Evolutionary conservation across 495 filamentous ascomycete species (phyloP).

Genomic region (Podospora bellae-mahoneyi): DNA sequence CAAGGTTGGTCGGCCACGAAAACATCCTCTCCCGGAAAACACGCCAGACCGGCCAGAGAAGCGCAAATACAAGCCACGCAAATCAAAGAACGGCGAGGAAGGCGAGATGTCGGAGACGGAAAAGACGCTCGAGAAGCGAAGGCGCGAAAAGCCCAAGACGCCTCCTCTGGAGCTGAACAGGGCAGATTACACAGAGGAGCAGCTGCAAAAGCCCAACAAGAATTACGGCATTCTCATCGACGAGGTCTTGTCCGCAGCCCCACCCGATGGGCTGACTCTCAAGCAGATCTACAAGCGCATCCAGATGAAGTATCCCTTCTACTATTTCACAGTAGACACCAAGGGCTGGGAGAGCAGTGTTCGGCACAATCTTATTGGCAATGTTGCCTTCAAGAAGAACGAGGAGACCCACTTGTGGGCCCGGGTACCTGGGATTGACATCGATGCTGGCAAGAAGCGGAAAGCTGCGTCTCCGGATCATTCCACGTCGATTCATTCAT

Average conservation of each 20-base stretch:
- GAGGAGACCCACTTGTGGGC: constrained; percentile 54
- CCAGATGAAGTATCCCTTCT: constrained; percentile 84
- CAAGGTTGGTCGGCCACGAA: constrained; percentile 59
- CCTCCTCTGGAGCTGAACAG: constrained; percentile 60
- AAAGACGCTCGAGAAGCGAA: constrained; percentile 53
- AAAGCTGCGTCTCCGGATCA: constrained; percentile 48
- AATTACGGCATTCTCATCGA: constrained; percentile 92
- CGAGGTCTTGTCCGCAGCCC: constrained; percentile 74
- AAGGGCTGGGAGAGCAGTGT: constrained; percentile 97
- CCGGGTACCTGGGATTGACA: constrained; percentile 48
- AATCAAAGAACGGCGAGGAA: constrained; percentile 55
- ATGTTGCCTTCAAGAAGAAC: constrained; percentile 81
- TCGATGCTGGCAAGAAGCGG: constrained; percentile 52
- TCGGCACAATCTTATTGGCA: constrained; percentile 88
- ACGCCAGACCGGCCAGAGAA: constrained; percentile 61
- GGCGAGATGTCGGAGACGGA: constrained; percentile 47
- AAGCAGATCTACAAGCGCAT: constrained; percentile 93
- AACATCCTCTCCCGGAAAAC: constrained; percentile 54
- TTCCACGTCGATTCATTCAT: constrained; percentile 25
- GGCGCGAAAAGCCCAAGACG: constrained; percentile 59
- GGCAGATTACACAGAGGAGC: constrained; percentile 75
- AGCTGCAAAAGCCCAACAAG: constrained; percentile 75
- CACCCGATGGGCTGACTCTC: constrained; percentile 67
- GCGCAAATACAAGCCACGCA: constrained; percentile 74
- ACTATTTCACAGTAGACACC: constrained; percentile 73